Base-by-base conservation (phyloP, 768 basidiomycete genomes). In the Podaxis sp. region DNA sequence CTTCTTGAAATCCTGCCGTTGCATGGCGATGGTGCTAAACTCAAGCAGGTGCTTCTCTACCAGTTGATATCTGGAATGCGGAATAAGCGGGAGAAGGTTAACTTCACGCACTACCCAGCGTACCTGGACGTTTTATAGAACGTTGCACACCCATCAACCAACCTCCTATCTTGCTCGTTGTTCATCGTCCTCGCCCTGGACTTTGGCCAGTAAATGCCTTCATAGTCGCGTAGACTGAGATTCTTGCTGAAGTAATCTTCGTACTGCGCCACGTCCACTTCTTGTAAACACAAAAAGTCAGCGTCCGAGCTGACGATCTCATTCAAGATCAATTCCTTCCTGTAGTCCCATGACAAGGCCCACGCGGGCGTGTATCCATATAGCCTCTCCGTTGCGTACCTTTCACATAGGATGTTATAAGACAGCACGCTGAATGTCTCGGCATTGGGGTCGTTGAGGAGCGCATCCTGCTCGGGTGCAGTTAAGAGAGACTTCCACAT, bases 291-390 rank as follows among this genome's bases (percentile, higher is more conserved):
- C 55, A 98, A 71, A 66, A 99, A 88, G 73, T 99, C 97, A 57
- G 91, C 82, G 42, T 90, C 82, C 64, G 90, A 86, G 65, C 83
- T 82, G 72, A 88, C 80, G 52, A 98, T 78, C 75, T 99, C 95
- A 37, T 86, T 82, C 65, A 97, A 70, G 64, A 99, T 93, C 61
- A 90, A 76, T 56, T 92, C 90, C 73, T 91, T 94, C 62, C 97
- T 85, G 70, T 95, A 98, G 48, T 89, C 85, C 97, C 97, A 99
- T n/a, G 84, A 79, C 40, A 99, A 79, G 0, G 97, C 97, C 96
- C 97, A 98, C 0, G 87, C 81, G 1, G 97, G 97, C 0, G 97
- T 98, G 73, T 99, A 99, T 1, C 93, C 94, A 71, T 98, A 99
- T 71, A 95, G 73, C 64, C 85, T 80, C 66, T 89, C 85, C 32